A percentile compares a stretch with the other conserved stretches of the same genome.
These are phyloP conservation scores for Pichia occidentalis DNA, from an alignment of 805 yeast genomes.

Conservation along the genomic window DNA sequence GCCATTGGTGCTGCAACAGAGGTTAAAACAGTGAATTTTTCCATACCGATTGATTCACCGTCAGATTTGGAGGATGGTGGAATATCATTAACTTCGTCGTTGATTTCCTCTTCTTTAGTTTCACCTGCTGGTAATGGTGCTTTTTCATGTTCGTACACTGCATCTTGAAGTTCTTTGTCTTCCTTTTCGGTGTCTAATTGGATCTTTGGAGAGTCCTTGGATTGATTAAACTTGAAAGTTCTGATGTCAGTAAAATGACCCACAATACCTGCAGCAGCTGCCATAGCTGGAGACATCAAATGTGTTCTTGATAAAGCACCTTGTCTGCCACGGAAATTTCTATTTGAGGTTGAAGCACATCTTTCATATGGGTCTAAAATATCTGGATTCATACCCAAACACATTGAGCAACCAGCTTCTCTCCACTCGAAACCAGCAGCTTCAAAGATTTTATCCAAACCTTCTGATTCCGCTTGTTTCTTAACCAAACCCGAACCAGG, in stretches of 20 bases:
- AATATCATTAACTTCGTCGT: constrained; percentile 56
- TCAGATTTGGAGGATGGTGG: constrained; percentile 45
- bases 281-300: constrained; percentile 98
- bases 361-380: constrained; percentile 91
- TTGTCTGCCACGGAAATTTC: constrained; percentile 99
- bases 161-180: constrained; percentile 51
- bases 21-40: constrained; percentile 64
- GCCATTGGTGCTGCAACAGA: constrained; percentile 93
- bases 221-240: constrained; percentile 56
- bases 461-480: constrained; percentile 90
- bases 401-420: constrained; percentile 99
- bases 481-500: constrained; percentile 98
- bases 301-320: constrained; percentile 96
- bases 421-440: constrained; percentile 98
- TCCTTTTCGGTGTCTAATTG: constrained; percentile 38
- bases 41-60: constrained; percentile 48
- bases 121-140: constrained; percentile 51
- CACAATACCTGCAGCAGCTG: constrained; percentile 94
- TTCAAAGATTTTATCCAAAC: constrained; percentile 81
- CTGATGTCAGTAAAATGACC: constrained; percentile 92
- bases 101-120: constrained; percentile 38
- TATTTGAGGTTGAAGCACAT: constrained; percentile 97
- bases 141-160: constrained; percentile 64
- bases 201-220: constrained; percentile 55
- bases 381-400: constrained; percentile 99